Base-by-base conservation (phyloP, 495 filamentous ascomycete species). In the Penicillium atrosanguineum region DNA sequence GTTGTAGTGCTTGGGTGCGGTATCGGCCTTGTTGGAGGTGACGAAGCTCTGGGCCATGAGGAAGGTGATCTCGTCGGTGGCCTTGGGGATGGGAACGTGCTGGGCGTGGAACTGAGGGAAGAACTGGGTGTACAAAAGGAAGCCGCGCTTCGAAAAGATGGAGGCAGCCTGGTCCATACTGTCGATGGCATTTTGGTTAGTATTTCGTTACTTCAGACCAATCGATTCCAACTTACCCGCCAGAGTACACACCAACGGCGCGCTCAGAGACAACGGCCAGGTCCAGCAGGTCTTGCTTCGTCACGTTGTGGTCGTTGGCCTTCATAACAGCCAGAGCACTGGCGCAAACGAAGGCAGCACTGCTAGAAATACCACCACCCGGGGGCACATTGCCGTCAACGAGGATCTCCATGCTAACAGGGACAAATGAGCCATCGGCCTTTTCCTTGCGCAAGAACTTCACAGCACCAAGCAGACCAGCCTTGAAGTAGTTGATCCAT, bases 401-500 rank as follows among this genome's bases (percentile, higher is more conserved):
- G 25, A 97, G 70, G 28, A 98, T 83, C 60, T 94, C 79, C 87
- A 98, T 90, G 60, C 88, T 89, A 23, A 80, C 83, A 4, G 89
- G 87, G 16, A 77, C 75, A 44, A 88, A 84, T 0, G 68, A 61
- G 47, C 61, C 62, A 46, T 76, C 31, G 3, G 69, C 50, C 29
- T 80, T 74, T 60, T 86, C 85, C 76, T 88, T 83, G 57, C 81
- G 82, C 60, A 98, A 72, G 46, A 96, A 76, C 64, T 90, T 83
- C 29, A 95, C 62, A 6, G 92, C 92, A 16, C 91, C 94, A 4
- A 83, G 76, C 40, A 96, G 78, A 0, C 94, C 95, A 19, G 90
- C 87, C 72, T 91, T 96, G 83, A 98, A 97, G 79, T 98, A 98
- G 65, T 96, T 97, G 43, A 91, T 87, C 95, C 95, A 98, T 70